Evolutionary conservation across 2,329 filamentous ascomycete genomes (phyloP).

Genomic region (Pseudonectria foliicola): DNA sequence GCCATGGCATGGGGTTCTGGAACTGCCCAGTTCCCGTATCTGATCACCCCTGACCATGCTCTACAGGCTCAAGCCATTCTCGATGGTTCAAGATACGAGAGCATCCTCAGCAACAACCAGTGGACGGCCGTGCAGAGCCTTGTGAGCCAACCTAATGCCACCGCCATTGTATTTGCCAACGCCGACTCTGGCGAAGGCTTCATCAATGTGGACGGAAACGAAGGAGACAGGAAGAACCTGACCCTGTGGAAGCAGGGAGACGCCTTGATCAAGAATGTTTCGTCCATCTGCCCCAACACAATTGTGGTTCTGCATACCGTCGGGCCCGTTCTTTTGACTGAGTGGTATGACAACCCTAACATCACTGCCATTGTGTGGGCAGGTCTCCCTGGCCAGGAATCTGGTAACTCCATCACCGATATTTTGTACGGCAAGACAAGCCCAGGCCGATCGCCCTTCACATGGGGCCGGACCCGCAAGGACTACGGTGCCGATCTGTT

Average conservation of each 20-base stretch:
- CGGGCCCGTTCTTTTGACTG: constrained; percentile 68
- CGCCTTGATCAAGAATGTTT: constrained; percentile 71
- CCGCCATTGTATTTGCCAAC: constrained; percentile 84
- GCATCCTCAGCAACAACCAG: constrained; percentile 59
- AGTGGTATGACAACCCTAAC: constrained; percentile 70
- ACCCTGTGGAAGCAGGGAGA: constrained; percentile 84
- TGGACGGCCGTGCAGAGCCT: constrained; percentile 54
- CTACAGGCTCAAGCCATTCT: constrained; percentile 55
- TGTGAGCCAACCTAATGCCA: constrained; percentile 54
- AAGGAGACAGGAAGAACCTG: constrained; percentile 85
- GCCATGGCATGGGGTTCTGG: constrained; percentile 78
- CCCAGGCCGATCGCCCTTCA: constrained; percentile 75
- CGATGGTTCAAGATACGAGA: constrained; percentile 55
- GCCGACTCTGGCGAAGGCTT: constrained; percentile 81
- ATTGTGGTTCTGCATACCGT: constrained; percentile 86
- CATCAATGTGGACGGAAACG: constrained; percentile 74
- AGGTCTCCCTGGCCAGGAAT: constrained; percentile 75
- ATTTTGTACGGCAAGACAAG: constrained; percentile 78
- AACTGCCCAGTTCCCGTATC: constrained; percentile 65
- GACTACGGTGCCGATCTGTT: constrained; percentile 65
- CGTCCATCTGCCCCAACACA: constrained; percentile 74
- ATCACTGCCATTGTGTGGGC: constrained; percentile 80
- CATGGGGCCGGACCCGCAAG: constrained; percentile 60
- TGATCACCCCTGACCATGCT: constrained; percentile 66
- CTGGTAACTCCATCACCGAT: constrained; percentile 70